Evolutionary conservation across 441 rosid species (phyloP).

Genomic region (Adansonia grandidieri): DNA sequence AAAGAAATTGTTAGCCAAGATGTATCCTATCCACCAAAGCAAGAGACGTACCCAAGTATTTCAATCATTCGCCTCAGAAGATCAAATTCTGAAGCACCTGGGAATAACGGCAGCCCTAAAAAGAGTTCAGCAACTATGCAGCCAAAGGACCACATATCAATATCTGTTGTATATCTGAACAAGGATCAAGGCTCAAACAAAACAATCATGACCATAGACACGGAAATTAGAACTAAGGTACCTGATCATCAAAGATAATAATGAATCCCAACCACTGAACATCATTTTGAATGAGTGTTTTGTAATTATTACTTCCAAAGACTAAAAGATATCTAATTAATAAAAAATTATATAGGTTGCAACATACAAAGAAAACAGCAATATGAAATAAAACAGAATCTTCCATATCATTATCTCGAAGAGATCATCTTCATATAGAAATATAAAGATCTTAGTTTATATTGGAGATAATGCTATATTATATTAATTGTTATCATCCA

Average conservation of each 20-base stretch:
- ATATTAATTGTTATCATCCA: constrained; percentile 13
- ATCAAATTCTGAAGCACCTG: constrained; percentile 99
- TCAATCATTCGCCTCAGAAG: constrained; percentile 89
- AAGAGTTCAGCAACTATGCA: constrained; percentile 99
- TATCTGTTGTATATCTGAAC: constrained; percentile 90
- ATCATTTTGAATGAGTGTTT: neutral
- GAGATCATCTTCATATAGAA: constrained; percentile 15
- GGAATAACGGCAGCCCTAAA: constrained; percentile 96
- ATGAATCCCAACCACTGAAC: constrained; percentile 3
- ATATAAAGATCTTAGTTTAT: constrained; percentile 12
- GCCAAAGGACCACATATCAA: constrained; percentile 99
- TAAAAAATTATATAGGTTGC: neutral
- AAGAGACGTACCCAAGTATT: constrained; percentile 81
- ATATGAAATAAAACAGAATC: constrained; percentile 5
- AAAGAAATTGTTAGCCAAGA: neutral
- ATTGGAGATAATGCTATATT: neutral
- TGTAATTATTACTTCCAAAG: constrained; percentile 8
- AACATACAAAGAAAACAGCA: constrained; percentile 8
- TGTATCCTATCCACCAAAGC: constrained; percentile 11
- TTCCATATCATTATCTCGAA: constrained; percentile 11
- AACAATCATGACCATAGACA: constrained; percentile 1
- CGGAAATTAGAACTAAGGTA: constrained; percentile 17
- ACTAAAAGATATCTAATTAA: neutral
- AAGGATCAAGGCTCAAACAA: constrained; percentile 55
- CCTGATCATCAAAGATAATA: constrained; percentile 3